phyloP scores from a whole-genome alignment of 208 protist species.

The Crithidia mellificae region DNA sequence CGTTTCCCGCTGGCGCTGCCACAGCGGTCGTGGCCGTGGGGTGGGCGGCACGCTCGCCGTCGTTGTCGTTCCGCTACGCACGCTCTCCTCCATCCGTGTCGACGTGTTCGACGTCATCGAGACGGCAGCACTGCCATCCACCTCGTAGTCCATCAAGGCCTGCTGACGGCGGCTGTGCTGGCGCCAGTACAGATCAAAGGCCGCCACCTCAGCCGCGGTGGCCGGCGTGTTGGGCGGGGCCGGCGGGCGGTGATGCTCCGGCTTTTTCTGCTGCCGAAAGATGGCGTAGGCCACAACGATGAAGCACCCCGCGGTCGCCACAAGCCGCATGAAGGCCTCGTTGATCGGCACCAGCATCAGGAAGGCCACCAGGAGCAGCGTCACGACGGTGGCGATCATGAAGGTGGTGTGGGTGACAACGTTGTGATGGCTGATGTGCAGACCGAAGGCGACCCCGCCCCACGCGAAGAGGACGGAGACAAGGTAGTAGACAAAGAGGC shows the following conservation, averaged over 20 bases:
- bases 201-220: conserved; percentile 23
- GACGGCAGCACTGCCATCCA: conserved; percentile 7
- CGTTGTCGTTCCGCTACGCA: background rate
- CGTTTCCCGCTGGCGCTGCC: background rate
- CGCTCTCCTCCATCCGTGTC: background rate
- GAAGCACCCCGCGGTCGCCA: conserved; percentile 8
- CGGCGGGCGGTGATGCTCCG: conserved; percentile 28
- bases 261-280: conserved; percentile 21
- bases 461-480: conserved; percentile 31
- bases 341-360: conserved; percentile 20
- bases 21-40: background rate
- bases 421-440: conserved; percentile 21
- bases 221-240: conserved; percentile 38
- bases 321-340: background rate
- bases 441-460: conserved; percentile 27
- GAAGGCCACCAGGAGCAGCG: conserved; percentile 13
- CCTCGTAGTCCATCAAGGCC: conserved; percentile 1
- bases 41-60: conserved; percentile 7
- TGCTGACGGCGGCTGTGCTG: conserved; percentile 10
- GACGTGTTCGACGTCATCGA: background rate
- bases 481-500: conserved; percentile 28
- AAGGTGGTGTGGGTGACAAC: conserved; percentile 15
- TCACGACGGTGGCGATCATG: conserved; percentile 20
- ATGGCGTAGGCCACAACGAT: conserved; percentile 9
- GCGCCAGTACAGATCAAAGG: conserved; percentile 31